Evolutionary conservation across 306 rosid genomes (phyloP), one percentile per base, ranked within the genome.

Genomic region (Pachyrhizus erosus): DNA sequence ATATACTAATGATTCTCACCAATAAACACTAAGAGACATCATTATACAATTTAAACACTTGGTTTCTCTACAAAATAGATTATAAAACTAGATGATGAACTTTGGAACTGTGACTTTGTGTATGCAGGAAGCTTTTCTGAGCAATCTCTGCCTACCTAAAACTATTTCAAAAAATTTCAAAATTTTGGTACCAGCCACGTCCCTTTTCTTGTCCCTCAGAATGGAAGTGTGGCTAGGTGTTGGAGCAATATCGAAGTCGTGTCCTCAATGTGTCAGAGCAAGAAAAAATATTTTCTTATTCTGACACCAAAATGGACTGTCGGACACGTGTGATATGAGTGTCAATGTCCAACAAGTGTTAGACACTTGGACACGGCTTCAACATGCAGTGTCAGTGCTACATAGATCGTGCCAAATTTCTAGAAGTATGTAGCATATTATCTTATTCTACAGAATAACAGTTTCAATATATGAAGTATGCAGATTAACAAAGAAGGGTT

Each of bases 401-500:
- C 42, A 61, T 11, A 54, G 64, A 39, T 66, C 39, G 39, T 24
- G 51, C 37, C 43, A 33, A 57, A 42, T 13, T 40, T 78, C 71
- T 49, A 60, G 70, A 80, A 62, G n/a, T n/a, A n/a, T n/a, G n/a
- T n/a, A n/a, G n/a, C n/a, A n/a, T n/a, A 79, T 40, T 42, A 37
- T n/a, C 37, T 12, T 18, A 20, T 55, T 26, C 61, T 13, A 72
- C 6, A 65, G 51, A 77, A 48, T 45, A 64, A n/a, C 37, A 34
- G 45, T 55, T 64, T 75, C 74, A 77, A 76, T 8, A 69, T 45
- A 65, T 74, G 31, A 67, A 68, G 54, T 64, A 83, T 31, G 76
- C 43, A 4, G 45, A 54, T 40, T 40, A 51, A 62, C 55, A 68
- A 62, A 37, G 31, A 43, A 31, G 55, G 69, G 72, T 46, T 24